Conservation (phyloP, 306 rosid species). For the Trifolium pratense region DNA sequence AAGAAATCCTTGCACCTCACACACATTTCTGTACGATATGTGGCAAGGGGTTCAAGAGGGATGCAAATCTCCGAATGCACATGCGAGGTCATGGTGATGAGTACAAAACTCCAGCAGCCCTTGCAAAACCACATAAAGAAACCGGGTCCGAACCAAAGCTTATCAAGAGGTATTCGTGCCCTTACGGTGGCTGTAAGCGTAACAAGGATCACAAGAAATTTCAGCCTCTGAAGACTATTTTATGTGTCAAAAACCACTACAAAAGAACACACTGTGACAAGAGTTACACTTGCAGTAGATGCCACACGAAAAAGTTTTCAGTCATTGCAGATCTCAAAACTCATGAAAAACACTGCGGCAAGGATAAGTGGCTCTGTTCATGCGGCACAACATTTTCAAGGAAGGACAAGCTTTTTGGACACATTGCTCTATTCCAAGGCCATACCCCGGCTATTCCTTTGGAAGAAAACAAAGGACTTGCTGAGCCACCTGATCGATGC, state of each 20-base stretch:
- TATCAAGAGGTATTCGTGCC: constrained; percentile 95
- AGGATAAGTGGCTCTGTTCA: constrained; percentile 97
- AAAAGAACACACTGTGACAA: constrained; percentile 99
- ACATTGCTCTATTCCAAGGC: constrained; percentile 95
- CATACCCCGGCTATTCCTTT: constrained; percentile 94
- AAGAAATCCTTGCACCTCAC: constrained; percentile 98
- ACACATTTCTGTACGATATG: constrained; percentile 97
- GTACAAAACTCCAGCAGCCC: constrained; percentile 98
- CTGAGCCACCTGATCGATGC: constrained; percentile 47
- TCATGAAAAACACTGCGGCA: constrained; percentile 98
- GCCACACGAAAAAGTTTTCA: constrained; percentile 91
- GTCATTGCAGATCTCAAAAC: constrained; percentile 98
- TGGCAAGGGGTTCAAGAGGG: constrained; percentile 99
- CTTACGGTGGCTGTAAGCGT: constrained; percentile 91
- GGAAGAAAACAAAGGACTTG: constrained; percentile 65
- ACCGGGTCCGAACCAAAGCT: constrained; percentile 64
- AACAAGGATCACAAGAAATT: constrained; percentile 94
- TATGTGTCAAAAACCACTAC: constrained; percentile 98
- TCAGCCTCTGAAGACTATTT: constrained; percentile 91
- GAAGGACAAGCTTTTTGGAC: constrained; percentile 99
- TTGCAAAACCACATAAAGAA: constrained; percentile 88
- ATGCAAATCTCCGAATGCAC: constrained; percentile 97
- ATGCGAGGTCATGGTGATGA: constrained; percentile 99
- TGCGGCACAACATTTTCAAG: constrained; percentile 99
- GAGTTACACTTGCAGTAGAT: constrained; percentile 93